Conservation (phyloP, 164 flowering plant species). For the Tetracentron sinense region DNA sequence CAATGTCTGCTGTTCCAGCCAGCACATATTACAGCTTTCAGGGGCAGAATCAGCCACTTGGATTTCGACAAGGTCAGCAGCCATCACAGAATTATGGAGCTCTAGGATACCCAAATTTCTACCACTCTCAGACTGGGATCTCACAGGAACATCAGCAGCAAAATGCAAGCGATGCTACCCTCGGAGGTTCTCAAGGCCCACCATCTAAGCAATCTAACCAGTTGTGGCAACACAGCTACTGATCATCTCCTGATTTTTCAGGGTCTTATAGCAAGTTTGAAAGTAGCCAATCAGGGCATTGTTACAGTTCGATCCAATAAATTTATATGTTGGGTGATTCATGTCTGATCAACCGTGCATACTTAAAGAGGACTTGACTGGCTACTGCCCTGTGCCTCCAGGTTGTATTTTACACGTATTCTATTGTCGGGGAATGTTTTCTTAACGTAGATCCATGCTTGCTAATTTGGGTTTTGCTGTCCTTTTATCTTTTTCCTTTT, state of each 20-base stretch:
- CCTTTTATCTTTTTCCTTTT: slow-evolving; percentile 1
- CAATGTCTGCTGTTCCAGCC: slow-evolving; percentile 64
- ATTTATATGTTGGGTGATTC: background rate
- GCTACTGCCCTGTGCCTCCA: slow-evolving; percentile 45
- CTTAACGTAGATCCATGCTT: slow-evolving; percentile 34
- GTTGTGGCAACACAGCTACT: slow-evolving; percentile 84
- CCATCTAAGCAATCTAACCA: slow-evolving; percentile 78
- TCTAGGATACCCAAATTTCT: slow-evolving; percentile 70
- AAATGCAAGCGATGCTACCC: slow-evolving; percentile 52
- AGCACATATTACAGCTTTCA: slow-evolving; percentile 73
- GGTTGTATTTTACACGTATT: slow-evolving; percentile 47
- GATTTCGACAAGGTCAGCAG: slow-evolving; percentile 78
- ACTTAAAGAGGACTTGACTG: slow-evolving; percentile 16
- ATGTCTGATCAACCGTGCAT: slow-evolving; percentile 24
- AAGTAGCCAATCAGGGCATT: slow-evolving; percentile 28
- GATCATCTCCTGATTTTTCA: slow-evolving; percentile 41
- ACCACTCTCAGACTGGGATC: slow-evolving; percentile 70
- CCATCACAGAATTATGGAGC: slow-evolving; percentile 68
- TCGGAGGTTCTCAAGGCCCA: slow-evolving; percentile 60
- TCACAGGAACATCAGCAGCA: slow-evolving; percentile 80
- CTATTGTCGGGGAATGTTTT: slow-evolving; percentile 18
- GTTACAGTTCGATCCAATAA: slow-evolving; percentile 21
- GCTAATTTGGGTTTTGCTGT: slow-evolving; percentile 31
- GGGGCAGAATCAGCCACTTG: slow-evolving; percentile 69
- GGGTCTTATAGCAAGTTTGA: slow-evolving; percentile 38